Base-by-base conservation (phyloP, 106 monocot genomes). In the Platanthera guangdongensis region DNA sequence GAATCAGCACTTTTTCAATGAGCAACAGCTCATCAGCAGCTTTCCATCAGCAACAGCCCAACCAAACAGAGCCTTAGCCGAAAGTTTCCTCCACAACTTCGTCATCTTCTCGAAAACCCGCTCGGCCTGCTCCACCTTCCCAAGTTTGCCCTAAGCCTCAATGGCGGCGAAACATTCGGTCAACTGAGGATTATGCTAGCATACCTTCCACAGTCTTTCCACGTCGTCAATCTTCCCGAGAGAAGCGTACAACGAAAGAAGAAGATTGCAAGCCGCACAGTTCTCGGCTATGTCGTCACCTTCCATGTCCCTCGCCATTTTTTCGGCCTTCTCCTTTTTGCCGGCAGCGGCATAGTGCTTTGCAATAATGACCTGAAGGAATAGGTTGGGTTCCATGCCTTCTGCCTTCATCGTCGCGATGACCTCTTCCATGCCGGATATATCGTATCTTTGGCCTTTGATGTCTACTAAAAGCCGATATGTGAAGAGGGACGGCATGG, bases 381-480 rank as follows among this genome's bases (percentile, higher is more conserved):
- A 3, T 18, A 87, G 6, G 75, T 89, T 87, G 12, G 85, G 87
- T 47, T 88, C 91, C 6, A 91, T 52, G 46, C 89, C 96, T 25
- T 93, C 87, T 14, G 73, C 75, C 84, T 87, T 89, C 96, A 97
- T 97, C 8, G 77, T 79, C 50, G 90, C 85, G 13, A 93, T 6
- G 39, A 93, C 77, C 22, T 89, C 82, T 57, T 97, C 96, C 89
- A 97, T 91, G 15, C 88, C 89, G 32, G 77, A 50, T 74, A 97
- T 88, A 51, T 97, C 91, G 48, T 87, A 81, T 10, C 55, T 32
- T 25, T 75, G 76, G 10, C 96, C 96, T 82, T 93, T 97, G n/a
- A 70, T 77, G 64, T 97, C 93, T 59, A 97, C 85, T 68, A 97
- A 85, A 18, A 97, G 82, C 69, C 67, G 83, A 57, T 91, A 97